Base-by-base conservation (phyloP, 306 rosid genomes). In the Malus fusca region DNA sequence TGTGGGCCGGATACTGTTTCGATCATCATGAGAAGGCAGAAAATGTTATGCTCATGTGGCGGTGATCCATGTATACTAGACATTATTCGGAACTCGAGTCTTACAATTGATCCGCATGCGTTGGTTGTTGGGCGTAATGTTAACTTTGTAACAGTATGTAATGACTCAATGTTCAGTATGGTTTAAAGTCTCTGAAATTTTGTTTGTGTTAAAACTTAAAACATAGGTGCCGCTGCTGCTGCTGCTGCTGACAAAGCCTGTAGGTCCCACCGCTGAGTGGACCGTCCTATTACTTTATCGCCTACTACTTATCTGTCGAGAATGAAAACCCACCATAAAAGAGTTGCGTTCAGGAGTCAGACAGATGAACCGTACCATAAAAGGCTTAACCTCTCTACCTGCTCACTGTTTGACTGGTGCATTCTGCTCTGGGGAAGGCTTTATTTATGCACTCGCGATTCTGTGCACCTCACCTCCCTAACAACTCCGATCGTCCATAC, bases 361-460 rank as follows among this genome's bases (percentile, higher is more conserved):
- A 37, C 35, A 31, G 42, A 37, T 28, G 3, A 28, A 28, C 52
- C n/a, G n/a, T n/a, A n/a, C n/a, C n/a, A n/a, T n/a, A n/a, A n/a
- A n/a, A n/a, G n/a, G n/a, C n/a, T n/a, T n/a, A n/a, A n/a, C n/a
- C n/a, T n/a, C 66, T 7, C 52, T 21, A 25, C n/a, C 68, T 4
- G 67, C 68, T 37, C 25, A 8, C 69, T 18, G 21, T 2, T 62
- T 30, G 60, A 62, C 23, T 11, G 7, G 2, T 44, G 77, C 60
- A 28, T 5, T 62, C 77, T 62, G 21, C 17, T 44, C 77, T 74
- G 8, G 77, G 43, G 77, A 44, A 62, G 77, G 77, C 77, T 74
- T 74, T 26, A 26, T 28, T 53, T 2, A 19, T 60, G 56, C 28
- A 43, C 33, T 5, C 46, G 5, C 46, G 0, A 31, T 15, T 48